A percentile compares a stretch with the other conserved stretches of the same genome.
Evolutionary conservation across 2,329 filamentous ascomycete genomes (phyloP).

Genomic region (Rhexocercosporidium sp.): DNA sequence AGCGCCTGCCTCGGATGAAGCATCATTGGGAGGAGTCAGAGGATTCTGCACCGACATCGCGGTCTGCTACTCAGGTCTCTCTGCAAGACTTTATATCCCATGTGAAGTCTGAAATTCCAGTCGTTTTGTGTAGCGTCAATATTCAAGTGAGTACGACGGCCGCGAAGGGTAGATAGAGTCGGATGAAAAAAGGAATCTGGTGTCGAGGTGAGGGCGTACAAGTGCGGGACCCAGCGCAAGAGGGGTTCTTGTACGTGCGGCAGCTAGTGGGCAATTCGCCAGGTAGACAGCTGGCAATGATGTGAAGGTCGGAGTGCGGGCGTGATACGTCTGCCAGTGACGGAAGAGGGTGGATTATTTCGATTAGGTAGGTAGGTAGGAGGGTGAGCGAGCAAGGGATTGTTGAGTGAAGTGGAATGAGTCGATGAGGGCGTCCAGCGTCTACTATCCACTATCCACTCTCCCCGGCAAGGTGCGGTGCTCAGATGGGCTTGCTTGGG

Average conservation of each 20-base stretch:
- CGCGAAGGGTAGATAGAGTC: slow-evolving; percentile 22
- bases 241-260: slow-evolving; percentile 7
- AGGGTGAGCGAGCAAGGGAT: neutral
- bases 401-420: neutral
- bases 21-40: slow-evolving; percentile 34
- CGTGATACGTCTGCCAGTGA: neutral
- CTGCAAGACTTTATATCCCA: slow-evolving; percentile 27
- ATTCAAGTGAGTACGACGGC: slow-evolving; percentile 16
- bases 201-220: slow-evolving; percentile 25
- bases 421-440: neutral
- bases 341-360: neutral
- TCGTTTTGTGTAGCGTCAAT: slow-evolving; percentile 28
- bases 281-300: neutral
- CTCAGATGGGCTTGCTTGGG: neutral
- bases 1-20: slow-evolving; percentile 28
- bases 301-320: neutral
- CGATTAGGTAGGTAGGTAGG: neutral
- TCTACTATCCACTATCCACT: too few relatives aligned
- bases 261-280: slow-evolving; percentile 11
- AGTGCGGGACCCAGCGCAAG: slow-evolving; percentile 19
- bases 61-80: slow-evolving; percentile 28
- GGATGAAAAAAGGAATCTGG: slow-evolving; percentile 29
- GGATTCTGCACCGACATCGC: slow-evolving; percentile 36
- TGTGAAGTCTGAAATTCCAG: slow-evolving; percentile 25
- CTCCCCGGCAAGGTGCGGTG: neutral